These are phyloP conservation scores for Phalaenopsis equestris DNA, from an alignment of 106 monocot genomes.

Conservation along the genomic window DNA sequence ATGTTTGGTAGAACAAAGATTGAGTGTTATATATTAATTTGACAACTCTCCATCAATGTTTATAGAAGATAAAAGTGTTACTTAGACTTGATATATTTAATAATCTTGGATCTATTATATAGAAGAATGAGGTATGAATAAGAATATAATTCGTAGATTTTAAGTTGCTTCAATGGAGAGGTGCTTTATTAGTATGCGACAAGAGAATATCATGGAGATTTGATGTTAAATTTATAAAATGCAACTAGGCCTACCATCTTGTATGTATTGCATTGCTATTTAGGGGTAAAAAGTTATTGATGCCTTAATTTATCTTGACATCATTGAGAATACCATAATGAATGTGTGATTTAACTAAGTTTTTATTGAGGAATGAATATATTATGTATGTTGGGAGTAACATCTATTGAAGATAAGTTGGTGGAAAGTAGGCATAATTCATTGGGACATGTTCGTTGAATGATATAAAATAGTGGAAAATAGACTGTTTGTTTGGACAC, in stretches of 20 bases:
- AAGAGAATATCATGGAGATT: background rate
- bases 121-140: background rate
- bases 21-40: too few relatives aligned
- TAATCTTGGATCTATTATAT: background rate
- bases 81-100: background rate
- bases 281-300: background rate
- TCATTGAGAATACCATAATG: background rate
- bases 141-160: background rate
- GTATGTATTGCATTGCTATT: background rate
- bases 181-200: background rate
- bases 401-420: background rate
- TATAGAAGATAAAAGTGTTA: background rate
- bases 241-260: background rate
- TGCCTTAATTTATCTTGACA: background rate
- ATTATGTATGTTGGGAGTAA: background rate
- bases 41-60: too few relatives aligned
- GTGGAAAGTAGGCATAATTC: too few relatives aligned
- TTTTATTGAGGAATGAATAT: background rate
- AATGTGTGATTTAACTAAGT: background rate
- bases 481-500: too few relatives aligned
- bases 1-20: too few relatives aligned
- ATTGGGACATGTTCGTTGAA: too few relatives aligned
- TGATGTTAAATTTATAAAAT: background rate
- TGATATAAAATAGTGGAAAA: too few relatives aligned
- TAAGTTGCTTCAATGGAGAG: background rate